phyloP scores from a whole-genome alignment of 768 basidiomycete genomes.

The Cystobasidium onofrii region DNA sequence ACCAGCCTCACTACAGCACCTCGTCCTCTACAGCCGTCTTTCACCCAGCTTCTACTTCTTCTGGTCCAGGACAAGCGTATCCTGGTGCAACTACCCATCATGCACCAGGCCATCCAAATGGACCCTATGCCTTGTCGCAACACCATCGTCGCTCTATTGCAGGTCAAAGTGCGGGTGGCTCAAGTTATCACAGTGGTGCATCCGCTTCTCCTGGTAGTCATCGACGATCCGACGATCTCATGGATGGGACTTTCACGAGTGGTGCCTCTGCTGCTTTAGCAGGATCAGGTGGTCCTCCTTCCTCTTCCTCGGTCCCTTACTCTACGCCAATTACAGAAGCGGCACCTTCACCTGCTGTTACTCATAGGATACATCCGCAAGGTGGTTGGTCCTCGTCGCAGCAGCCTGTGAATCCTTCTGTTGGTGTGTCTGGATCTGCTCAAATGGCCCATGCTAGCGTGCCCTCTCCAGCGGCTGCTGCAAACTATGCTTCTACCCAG shows the following conservation, averaged over 20 bases:
- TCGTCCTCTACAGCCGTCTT: not conserved
- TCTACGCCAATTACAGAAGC: not conserved
- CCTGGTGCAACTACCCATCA: not conserved
- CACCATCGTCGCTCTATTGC: constrained; percentile 21
- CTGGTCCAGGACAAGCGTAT: not conserved
- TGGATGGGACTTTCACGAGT: not conserved
- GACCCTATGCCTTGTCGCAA: not conserved
- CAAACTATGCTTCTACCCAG: not conserved
- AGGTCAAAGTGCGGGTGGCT: not conserved
- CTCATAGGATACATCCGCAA: not conserved
- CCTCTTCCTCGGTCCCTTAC: not conserved
- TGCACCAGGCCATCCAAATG: not conserved
- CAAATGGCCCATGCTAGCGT: not conserved
- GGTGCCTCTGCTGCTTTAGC: not conserved
- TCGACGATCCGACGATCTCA: constrained; percentile 9
- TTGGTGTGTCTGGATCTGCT: not conserved
- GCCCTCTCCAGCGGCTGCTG: not conserved
- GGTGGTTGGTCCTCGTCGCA: too few species aligned
- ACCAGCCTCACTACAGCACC: not conserved
- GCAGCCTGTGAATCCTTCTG: not conserved
- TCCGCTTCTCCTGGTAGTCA: not conserved
- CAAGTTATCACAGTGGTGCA: constrained; percentile 8
- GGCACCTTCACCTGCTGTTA: not conserved
- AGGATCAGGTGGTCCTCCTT: not conserved
- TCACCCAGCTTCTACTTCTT: not conserved